Conservation (phyloP, 2,329 filamentous ascomycete genomes). For the Colletotrichum sansevieriae region DNA sequence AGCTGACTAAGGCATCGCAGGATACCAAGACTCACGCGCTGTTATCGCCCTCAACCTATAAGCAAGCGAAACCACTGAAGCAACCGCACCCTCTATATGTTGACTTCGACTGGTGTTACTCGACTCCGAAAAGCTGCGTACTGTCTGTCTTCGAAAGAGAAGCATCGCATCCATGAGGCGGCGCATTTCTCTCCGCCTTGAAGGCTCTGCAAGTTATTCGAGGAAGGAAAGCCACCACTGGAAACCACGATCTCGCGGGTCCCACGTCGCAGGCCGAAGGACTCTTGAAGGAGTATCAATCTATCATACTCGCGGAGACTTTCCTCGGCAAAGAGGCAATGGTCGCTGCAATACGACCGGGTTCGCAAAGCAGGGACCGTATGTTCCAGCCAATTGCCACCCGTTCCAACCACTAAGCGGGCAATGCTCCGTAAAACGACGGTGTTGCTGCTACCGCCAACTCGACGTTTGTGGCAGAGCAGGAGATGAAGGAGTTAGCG, state of each 20-base stretch:
- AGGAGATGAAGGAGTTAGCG: constrained; percentile 43
- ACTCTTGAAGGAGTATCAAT: neutral
- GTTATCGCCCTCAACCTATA: constrained; percentile 8
- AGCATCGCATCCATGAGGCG: neutral
- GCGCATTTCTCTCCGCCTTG: neutral
- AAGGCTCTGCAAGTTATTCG: neutral
- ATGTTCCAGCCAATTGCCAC: constrained; percentile 60
- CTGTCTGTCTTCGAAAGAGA: neutral
- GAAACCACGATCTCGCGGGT: neutral
- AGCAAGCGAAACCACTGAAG: neutral
- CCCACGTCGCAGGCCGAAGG: neutral
- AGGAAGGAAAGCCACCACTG: neutral
- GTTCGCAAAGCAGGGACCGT: constrained; percentile 38
- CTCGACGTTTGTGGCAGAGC: constrained; percentile 54
- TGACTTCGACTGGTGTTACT: constrained; percentile 6
- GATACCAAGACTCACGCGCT: constrained; percentile 1
- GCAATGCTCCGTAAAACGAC: constrained; percentile 63
- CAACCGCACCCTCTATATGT: no score
- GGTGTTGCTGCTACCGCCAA: constrained; percentile 61
- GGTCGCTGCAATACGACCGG: constrained; percentile 60
- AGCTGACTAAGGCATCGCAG: neutral
- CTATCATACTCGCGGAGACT: neutral
- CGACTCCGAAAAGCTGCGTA: neutral
- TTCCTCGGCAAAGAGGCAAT: constrained; percentile 4
- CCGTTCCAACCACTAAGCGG: constrained; percentile 61